phyloP scores from a whole-genome alignment of 352 stramenopile species.

The Globisporangium echinulatum region DNA sequence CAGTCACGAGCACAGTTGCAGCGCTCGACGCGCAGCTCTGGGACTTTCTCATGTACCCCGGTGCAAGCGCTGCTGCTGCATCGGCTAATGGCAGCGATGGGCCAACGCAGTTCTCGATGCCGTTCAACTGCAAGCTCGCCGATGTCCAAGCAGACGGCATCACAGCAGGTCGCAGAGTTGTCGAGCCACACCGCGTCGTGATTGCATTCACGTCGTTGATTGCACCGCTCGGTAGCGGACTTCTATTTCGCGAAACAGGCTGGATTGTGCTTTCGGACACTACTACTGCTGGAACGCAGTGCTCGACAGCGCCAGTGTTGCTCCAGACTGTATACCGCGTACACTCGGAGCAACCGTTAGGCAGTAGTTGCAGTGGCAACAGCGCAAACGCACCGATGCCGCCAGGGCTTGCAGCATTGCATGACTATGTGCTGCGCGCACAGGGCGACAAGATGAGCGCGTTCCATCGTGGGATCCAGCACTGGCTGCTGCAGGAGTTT shows the following conservation, averaged over 20 bases:
- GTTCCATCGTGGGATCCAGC: constrained; percentile 3
- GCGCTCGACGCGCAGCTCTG: constrained; percentile 3
- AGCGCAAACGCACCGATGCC: neutral
- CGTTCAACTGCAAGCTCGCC: constrained; percentile 1
- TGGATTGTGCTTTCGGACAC: constrained; percentile 7
- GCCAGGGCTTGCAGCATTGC: neutral
- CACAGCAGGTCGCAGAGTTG: neutral
- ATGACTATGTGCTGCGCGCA: constrained; percentile 1
- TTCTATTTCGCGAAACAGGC: constrained; percentile 10
- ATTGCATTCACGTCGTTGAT: constrained; percentile 7
- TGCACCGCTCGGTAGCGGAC: neutral
- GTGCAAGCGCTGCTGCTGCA: neutral
- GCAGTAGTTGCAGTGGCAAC: too few relatives aligned
- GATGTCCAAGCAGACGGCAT: constrained; percentile 2
- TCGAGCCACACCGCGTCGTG: constrained; percentile 7
- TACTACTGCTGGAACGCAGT: neutral
- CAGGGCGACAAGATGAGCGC: constrained; percentile 6
- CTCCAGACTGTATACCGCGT: constrained; percentile 7
- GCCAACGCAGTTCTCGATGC: neutral
- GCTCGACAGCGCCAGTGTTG: neutral
- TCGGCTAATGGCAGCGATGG: neutral
- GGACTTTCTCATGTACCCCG: neutral
- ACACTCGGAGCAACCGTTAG: neutral
- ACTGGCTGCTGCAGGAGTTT: constrained; percentile 5
- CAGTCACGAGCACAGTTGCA: neutral